Evolutionary conservation across 148 eudicot genomes (phyloP), one percentile per base, ranked within the genome.

Genomic region (Bassia scoparia): DNA sequence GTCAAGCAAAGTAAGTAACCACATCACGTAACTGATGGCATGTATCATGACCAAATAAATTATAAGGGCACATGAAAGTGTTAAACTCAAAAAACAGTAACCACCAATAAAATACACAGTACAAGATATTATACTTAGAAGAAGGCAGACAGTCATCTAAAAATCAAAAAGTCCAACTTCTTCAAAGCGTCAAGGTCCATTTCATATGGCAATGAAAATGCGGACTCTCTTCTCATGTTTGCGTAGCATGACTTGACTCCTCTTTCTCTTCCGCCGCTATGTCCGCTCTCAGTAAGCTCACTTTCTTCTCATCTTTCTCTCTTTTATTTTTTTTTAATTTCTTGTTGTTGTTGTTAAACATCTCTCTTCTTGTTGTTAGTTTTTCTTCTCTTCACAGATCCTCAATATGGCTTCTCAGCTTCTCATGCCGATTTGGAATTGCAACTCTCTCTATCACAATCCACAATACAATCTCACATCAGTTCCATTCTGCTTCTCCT

Each of bases 251-350:
- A 31, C 44, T 34, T 62, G 31, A 54, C 23, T 24, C 20, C 67
- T 41, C 56, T 18, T 11, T 35, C 58, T 53, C 63, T 68, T 18
- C 54, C 71, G 46, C 75, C 76, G 60, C 52, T 67, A 67, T 73
- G 73, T 15, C 56, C 56, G 30, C 77, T 74, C 7, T 64, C 27
- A 26, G 73, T 67, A 24, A 49, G 41, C 16, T 37, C 38, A 8
- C 4, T 12, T 20, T 3, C 50, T n/a, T 55, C 66, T 66, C 49
- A 30, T 53, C 48, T 60, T 31, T 56, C 54, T 29, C 74, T 61
- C 48, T 77, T 67, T 56, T 18, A 46, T 48, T 61, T 69, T 48
- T 37, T n/a, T 71, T 38, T 27, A 24, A 59, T 26, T 3, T n/a
- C 38, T 1, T 29, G 17, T 10, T 72, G 4, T 17, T 13, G 27